These are phyloP conservation scores for Candida manassasensis DNA, from an alignment of 805 yeast genomes.

Conservation along the genomic window DNA sequence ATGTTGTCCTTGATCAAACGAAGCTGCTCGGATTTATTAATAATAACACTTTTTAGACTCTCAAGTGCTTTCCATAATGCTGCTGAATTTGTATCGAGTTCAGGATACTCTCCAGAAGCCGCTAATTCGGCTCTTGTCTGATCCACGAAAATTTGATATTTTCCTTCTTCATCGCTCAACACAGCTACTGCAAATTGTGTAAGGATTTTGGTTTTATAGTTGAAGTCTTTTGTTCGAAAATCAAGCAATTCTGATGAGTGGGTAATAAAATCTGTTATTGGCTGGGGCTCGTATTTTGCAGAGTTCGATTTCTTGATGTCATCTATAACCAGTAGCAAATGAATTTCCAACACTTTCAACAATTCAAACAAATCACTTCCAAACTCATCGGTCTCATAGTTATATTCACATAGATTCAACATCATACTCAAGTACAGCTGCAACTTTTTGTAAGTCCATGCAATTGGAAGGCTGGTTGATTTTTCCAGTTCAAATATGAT, in stretches of 20 bases:
- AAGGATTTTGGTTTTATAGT: neutral
- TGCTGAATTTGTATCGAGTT: no score
- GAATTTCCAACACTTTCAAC: neutral
- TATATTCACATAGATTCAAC: constrained; percentile 5
- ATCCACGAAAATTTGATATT: no score
- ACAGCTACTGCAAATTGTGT: neutral
- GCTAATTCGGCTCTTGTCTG: no score
- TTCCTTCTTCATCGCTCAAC: no score
- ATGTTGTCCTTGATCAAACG: neutral
- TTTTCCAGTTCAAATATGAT: neutral
- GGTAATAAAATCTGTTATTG: neutral
- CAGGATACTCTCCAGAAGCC: no score
- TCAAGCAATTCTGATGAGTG: neutral
- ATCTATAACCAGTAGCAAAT: neutral
- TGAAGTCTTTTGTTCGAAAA: neutral
- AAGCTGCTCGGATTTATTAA: no score
- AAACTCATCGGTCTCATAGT: constrained; percentile 1
- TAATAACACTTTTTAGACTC: no score
- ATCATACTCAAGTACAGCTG: constrained; percentile 2
- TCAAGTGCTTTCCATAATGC: no score
- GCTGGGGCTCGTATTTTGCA: neutral
- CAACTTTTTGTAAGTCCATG: neutral
- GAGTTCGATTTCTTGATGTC: neutral
- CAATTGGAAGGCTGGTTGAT: neutral
- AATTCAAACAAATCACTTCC: neutral